Base-by-base conservation (phyloP, 257 asterid species). In the Solanum clarkiae region DNA sequence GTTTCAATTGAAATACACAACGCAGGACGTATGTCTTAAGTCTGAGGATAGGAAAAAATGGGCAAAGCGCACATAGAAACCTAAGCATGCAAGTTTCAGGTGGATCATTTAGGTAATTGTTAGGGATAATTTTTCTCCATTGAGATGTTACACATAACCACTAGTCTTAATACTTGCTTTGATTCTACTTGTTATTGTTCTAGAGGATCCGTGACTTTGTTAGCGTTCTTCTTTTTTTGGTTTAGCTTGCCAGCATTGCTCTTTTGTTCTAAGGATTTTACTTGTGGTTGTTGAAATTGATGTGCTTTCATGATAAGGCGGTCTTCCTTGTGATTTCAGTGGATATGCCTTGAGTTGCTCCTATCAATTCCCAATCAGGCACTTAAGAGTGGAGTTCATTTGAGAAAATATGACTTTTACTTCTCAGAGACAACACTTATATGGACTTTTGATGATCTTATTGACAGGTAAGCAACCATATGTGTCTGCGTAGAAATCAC, bases 331-430 rank as follows among this genome's bases (percentile, higher is more conserved):
- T 88, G 85, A 71, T 62, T 84, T 87, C 93, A 94, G 95, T 96
- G 99, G 99, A 90, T 90, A 90, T 93, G 99, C 90, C 89, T 93
- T 49, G 98, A 96, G 86, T 90, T 90, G 80, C 87, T 96, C 26
- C 85, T 94, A 88, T 92, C 92, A 65, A 86, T 94, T 70, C 93
- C 97, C 60, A 90, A 90, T 29, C 87, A 80, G 89, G 93, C 92
- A 51, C 90, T 79, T 74, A 32, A 71, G 86, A 87, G 88, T 82
- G 93, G 92, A 87, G 92, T 85, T 84, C 88, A 84, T 79, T 15
- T 18, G 87, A 84, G 59, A 85, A 86, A 88, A 47, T 84, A 86
- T 84, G 85, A 79, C n/a, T 62, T 36, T 87, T 87, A 84, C 91
- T 89, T 93, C 88, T 92, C 98, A 44, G 89, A 92, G 18, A 57